phyloP scores from a whole-genome alignment of 2,329 filamentous ascomycete species.

The Exophiala sp. region DNA sequence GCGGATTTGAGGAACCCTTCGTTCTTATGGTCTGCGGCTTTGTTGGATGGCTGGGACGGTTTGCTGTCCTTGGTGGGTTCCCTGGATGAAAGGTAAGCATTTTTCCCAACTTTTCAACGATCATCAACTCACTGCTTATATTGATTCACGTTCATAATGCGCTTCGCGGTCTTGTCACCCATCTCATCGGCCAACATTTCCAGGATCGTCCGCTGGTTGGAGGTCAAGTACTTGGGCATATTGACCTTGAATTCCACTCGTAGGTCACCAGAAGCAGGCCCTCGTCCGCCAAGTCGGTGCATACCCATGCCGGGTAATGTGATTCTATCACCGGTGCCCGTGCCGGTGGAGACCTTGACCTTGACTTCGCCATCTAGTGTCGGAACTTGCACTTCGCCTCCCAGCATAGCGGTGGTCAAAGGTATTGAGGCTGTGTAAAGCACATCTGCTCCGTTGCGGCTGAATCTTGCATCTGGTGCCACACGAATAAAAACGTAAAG shows the following conservation, averaged over 20 bases:
- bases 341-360: conserved; percentile 86
- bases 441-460: conserved; percentile 80
- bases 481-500: conserved; percentile 89
- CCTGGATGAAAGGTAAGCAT: conserved; percentile 17
- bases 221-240: conserved; percentile 91
- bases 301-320: conserved; percentile 90
- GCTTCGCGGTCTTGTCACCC: conserved; percentile 84
- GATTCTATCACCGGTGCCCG: conserved; percentile 86
- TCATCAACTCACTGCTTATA: conserved; percentile 48
- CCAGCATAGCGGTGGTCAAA: conserved; percentile 85
- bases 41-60: conserved; percentile 25
- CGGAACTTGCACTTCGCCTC: conserved; percentile 83
- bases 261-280: conserved; percentile 71
- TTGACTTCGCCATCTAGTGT: conserved; percentile 88
- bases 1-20: conserved; percentile 90
- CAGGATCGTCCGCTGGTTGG: conserved; percentile 86
- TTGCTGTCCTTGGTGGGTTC: conserved; percentile 10
- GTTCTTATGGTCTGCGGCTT: conserved; percentile 58
- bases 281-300: conserved; percentile 72
- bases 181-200: conserved; percentile 98
- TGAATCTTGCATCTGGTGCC: conserved; percentile 85
- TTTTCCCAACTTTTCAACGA: neutral
- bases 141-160: conserved; percentile 77
- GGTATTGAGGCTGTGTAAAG: conserved; percentile 89
- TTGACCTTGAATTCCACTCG: conserved; percentile 90